These are phyloP conservation scores for Pyrus hybrid DNA, from an alignment of 331 rosid genomes.

Conservation along the genomic window DNA sequence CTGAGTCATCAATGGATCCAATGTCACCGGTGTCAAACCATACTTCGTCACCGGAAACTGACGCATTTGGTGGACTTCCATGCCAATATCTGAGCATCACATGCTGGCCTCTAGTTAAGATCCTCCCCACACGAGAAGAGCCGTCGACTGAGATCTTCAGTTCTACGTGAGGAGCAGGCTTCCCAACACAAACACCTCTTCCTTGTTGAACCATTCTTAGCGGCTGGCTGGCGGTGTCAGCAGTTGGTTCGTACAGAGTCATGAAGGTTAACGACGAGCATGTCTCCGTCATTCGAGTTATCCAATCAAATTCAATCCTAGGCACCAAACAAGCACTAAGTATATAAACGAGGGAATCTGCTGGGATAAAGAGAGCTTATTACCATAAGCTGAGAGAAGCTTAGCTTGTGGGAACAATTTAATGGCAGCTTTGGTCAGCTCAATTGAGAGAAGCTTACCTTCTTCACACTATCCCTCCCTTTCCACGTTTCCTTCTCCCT, in stretches of 20 bases:
- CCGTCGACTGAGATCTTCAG: slow-evolving; percentile 40
- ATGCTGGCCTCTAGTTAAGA: slow-evolving; percentile 91
- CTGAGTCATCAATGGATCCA: slow-evolving; percentile 58
- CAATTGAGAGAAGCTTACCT: slow-evolving; percentile 60
- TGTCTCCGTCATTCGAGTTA: slow-evolving; percentile 70
- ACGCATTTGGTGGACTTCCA: slow-evolving; percentile 30
- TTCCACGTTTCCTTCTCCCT: slow-evolving; percentile 41
- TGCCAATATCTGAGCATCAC: slow-evolving; percentile 78
- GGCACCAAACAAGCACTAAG: too few relatives aligned
- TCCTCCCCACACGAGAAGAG: slow-evolving; percentile 46
- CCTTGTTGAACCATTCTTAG: slow-evolving; percentile 18
- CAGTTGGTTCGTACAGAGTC: slow-evolving; percentile 45
- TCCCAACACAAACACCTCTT: slow-evolving; percentile 84
- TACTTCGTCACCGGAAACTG: slow-evolving; percentile 17
- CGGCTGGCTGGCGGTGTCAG: slow-evolving; percentile 17
- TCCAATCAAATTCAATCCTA: too few relatives aligned
- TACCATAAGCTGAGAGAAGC: slow-evolving; percentile 91
- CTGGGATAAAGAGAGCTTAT: slow-evolving; percentile 19
- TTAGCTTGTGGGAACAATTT: slow-evolving; percentile 66
- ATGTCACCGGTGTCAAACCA: slow-evolving; percentile 95
- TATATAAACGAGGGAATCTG: not conserved
- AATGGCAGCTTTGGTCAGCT: slow-evolving; percentile 42
- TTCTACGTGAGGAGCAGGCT: slow-evolving; percentile 90
- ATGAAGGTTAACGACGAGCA: slow-evolving; percentile 80
- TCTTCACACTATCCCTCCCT: slow-evolving; percentile 51